phyloP scores from a whole-genome alignment of 1,284 basidiomycete species.

The Austroboletus rostrupii region DNA sequence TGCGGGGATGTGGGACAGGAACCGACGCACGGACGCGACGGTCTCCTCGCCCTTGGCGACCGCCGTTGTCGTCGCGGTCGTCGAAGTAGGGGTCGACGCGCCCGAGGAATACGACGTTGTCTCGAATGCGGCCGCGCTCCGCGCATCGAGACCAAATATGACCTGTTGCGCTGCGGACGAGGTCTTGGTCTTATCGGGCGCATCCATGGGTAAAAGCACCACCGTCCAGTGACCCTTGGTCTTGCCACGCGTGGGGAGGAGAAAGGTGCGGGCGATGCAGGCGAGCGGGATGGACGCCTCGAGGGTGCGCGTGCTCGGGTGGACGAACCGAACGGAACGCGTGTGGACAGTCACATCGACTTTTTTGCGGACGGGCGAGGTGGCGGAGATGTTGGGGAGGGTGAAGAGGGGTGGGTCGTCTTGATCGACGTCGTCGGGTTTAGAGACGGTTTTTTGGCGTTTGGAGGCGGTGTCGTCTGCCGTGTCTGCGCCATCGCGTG shows the following conservation, averaged over 20 bases:
- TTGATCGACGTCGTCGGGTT: conserved; percentile 10
- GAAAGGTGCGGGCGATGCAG: conserved; percentile 51
- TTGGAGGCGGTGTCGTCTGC: conserved; percentile 14
- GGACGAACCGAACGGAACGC: conserved; percentile 45
- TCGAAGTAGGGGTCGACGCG: conserved; percentile 18
- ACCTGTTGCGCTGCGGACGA: conserved; percentile 42
- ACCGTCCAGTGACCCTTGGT: conserved; percentile 65
- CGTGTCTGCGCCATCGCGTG: conserved; percentile 15
- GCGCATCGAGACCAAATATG: conserved; percentile 63
- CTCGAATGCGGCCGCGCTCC: conserved; percentile 37
- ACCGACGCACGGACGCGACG: conserved; percentile 43
- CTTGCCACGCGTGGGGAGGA: conserved; percentile 66
- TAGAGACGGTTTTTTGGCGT: conserved; percentile 16
- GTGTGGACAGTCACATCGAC: conserved; percentile 55
- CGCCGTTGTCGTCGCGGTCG: conserved; percentile 10
- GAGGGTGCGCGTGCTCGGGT: conserved; percentile 41
- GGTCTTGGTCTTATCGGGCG: conserved; percentile 37
- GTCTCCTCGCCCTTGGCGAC: conserved; percentile 52
- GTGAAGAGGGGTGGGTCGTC: conserved; percentile 47
- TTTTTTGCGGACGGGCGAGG: conserved; percentile 68
- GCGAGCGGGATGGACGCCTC: conserved; percentile 48
- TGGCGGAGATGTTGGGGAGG: conserved; percentile 55
- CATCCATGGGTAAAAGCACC: conserved; percentile 51
- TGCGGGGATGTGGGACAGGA: conserved; percentile 48
- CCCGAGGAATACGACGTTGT: conserved; percentile 36